phyloP scores from a whole-genome alignment of 768 basidiomycete species.

The Boletus subparvulus region DNA sequence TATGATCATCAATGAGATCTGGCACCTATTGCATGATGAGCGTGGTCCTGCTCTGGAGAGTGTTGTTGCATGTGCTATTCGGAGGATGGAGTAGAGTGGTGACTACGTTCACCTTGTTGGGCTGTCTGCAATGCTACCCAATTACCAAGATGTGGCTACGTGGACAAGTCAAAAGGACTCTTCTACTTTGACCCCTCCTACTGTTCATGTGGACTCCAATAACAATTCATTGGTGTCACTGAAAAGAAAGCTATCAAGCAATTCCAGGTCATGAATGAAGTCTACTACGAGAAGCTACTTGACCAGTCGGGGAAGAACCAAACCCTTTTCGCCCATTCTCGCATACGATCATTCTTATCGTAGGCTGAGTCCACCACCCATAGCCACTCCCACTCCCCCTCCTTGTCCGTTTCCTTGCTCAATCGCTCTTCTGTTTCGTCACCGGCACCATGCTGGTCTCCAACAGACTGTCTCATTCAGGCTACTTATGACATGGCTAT shows the following conservation, averaged over 20 bases:
- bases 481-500: constrained; percentile 64
- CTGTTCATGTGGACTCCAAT: constrained; percentile 93
- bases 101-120: constrained; percentile 95
- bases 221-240: constrained; percentile 95
- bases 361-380: no score
- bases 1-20: constrained; percentile 97
- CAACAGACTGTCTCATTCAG: no score
- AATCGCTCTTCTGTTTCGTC: no score
- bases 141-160: constrained; percentile 96
- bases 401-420: no score
- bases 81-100: constrained; percentile 90
- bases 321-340: constrained; percentile 94
- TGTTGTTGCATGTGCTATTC: constrained; percentile 84
- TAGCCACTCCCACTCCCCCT: no score
- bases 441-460: no score
- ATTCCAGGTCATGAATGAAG: constrained; percentile 97
- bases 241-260: constrained; percentile 99
- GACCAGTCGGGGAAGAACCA: constrained; percentile 91
- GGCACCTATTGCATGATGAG: constrained; percentile 96
- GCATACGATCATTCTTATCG: constrained; percentile 26
- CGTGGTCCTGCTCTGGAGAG: constrained; percentile 96
- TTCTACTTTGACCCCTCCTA: constrained; percentile 98
- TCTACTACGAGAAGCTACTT: constrained; percentile 97
- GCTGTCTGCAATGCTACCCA: constrained; percentile 95
- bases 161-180: constrained; percentile 86